A percentile compares a stretch with the other conserved stretches of the same genome.
These are phyloP conservation scores for Fraxinus angustifolia DNA, from an alignment of 305 asterid species.

Conservation along the genomic window DNA sequence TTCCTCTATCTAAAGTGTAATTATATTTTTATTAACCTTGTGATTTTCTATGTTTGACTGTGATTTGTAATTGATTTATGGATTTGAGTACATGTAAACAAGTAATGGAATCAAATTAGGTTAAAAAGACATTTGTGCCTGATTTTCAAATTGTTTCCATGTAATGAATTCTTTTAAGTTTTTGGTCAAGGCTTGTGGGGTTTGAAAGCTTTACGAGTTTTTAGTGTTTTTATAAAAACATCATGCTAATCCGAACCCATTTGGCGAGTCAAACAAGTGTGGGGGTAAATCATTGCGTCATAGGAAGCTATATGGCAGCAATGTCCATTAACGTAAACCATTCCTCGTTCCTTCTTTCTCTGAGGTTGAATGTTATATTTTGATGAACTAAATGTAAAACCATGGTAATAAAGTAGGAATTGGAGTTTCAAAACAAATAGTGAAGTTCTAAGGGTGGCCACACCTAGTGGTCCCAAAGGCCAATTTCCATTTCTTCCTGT, in stretches of 20 bases:
- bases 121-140: neutral
- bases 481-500: neutral
- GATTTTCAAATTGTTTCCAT: neutral
- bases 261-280: neutral
- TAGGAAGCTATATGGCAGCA: neutral
- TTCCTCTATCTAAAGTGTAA: neutral
- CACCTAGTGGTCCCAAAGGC: neutral
- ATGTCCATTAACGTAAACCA: neutral
- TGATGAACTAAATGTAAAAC: neutral
- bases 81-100: neutral
- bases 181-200: neutral
- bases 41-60: neutral
- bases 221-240: neutral
- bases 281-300: neutral
- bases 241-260: neutral
- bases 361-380: neutral
- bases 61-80: neutral
- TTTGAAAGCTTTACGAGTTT: neutral
- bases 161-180: neutral
- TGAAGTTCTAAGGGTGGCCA: neutral
- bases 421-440: neutral
- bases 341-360: neutral
- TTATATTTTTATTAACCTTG: neutral
- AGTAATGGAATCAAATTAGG: neutral
- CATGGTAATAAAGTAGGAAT: neutral